Conservation (phyloP, 352 stramenopile species). For the Phytophthora podocarpi region DNA sequence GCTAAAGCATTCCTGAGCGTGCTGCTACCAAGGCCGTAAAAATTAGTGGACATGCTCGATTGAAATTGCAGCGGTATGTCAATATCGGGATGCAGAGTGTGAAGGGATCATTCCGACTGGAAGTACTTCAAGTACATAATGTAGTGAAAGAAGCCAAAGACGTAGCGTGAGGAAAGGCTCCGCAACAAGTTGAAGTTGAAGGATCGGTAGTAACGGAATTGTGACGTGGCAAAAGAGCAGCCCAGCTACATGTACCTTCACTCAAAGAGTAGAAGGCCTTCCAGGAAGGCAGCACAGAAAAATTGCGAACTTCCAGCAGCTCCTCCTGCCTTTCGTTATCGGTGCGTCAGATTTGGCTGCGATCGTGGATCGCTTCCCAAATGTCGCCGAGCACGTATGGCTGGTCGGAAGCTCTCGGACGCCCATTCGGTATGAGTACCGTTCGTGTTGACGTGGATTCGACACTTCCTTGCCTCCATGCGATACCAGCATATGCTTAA, state of each 20-base stretch:
- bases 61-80: constrained; percentile 4
- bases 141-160: not conserved
- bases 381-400: constrained; percentile 16
- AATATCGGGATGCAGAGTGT: too few species aligned
- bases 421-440: constrained; percentile 13
- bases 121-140: too few species aligned
- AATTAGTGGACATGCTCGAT: not conserved
- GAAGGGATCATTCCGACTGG: too few species aligned
- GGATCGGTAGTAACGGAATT: not conserved
- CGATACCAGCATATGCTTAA: constrained; percentile 15
- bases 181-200: not conserved
- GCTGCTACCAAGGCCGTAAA: too few species aligned
- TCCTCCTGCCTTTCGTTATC: not conserved
- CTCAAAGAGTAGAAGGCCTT: too few species aligned
- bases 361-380: too few species aligned
- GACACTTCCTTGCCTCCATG: constrained; percentile 10
- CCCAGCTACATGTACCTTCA: too few species aligned
- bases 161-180: too few species aligned
- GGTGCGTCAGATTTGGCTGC: too few species aligned
- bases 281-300: too few species aligned
- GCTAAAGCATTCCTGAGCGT: not conserved
- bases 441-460: constrained; percentile 8
- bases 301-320: not conserved
- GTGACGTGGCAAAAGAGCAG: too few species aligned
- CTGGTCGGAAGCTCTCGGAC: not conserved